These are phyloP conservation scores for Aquilaria malaccensis DNA, from an alignment of 345 rosid genomes.

Conservation along the genomic window DNA sequence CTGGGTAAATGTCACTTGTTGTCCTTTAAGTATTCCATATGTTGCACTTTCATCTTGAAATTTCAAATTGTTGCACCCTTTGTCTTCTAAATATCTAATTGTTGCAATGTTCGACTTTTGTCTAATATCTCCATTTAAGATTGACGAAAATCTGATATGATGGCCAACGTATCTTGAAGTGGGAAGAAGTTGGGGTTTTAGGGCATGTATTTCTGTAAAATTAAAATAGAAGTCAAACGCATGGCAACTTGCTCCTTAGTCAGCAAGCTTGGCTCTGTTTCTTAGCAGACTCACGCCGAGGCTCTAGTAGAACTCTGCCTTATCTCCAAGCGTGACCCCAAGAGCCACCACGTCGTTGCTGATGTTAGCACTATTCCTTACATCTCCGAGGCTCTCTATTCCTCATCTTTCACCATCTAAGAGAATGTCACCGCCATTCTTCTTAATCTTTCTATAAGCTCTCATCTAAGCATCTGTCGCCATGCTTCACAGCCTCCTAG, in stretches of 20 bases:
- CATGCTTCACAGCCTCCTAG: constrained; percentile 62
- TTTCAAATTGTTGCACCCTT: too few relatives aligned
- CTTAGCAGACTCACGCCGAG: constrained; percentile 58
- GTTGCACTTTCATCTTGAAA: too few relatives aligned
- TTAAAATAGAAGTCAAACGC: constrained; percentile 60
- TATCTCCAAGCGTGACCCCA: constrained; percentile 68
- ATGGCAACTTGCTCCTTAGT: constrained; percentile 56
- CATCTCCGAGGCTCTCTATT: constrained; percentile 74
- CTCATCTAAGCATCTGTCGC: constrained; percentile 80
- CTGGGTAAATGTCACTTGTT: too few relatives aligned
- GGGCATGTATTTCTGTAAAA: constrained; percentile 46
- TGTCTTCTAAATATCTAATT: too few relatives aligned
- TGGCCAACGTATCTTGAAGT: too few relatives aligned
- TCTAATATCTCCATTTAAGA: too few relatives aligned
- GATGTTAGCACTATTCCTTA: constrained; percentile 81
- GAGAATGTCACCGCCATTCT: constrained; percentile 91
- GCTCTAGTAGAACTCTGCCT: constrained; percentile 74
- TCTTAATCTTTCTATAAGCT: constrained; percentile 66
- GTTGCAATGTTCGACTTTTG: too few relatives aligned
- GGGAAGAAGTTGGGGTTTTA: constrained; percentile 20
- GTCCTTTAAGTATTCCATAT: too few relatives aligned
- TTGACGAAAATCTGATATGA: too few relatives aligned
- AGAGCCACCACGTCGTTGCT: constrained; percentile 50
- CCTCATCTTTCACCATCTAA: constrained; percentile 45
- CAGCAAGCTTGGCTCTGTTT: constrained; percentile 69